Evolutionary conservation across 169 alveolate genomes (phyloP).

Genomic region (Perkinsus olseni): DNA sequence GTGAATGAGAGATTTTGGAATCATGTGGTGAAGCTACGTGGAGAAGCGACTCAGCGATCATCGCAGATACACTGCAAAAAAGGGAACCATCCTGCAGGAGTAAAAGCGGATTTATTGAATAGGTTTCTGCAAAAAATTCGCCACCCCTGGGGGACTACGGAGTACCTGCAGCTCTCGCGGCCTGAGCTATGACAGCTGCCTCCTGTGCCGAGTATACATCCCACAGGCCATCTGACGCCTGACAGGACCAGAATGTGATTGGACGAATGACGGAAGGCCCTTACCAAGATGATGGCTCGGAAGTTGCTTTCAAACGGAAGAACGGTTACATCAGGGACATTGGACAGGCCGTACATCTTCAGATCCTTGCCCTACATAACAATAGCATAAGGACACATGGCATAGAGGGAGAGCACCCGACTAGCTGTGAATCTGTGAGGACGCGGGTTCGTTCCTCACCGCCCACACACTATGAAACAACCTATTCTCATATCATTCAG

Average conservation of each 20-base stretch:
- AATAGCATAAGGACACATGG: neutral
- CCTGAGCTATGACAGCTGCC: constrained; percentile 12
- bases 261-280: neutral
- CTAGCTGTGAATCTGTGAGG: too few relatives aligned
- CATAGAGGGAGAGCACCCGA: too few relatives aligned
- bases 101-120: too few relatives aligned
- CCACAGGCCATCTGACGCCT: constrained; percentile 71
- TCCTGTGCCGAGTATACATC: constrained; percentile 44
- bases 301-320: neutral
- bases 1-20: too few relatives aligned
- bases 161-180: neutral
- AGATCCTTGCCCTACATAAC: constrained; percentile 53
- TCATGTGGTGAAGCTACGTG: too few relatives aligned
- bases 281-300: neutral
- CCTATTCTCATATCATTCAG: too few relatives aligned
- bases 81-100: too few relatives aligned
- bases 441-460: too few relatives aligned
- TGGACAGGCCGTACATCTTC: constrained; percentile 53
- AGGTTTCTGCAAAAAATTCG: too few relatives aligned
- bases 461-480: too few relatives aligned
- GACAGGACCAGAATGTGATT: constrained; percentile 30
- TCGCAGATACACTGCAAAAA: too few relatives aligned
- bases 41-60: too few relatives aligned
- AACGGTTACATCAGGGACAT: constrained; percentile 46
- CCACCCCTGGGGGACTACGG: neutral